Base-by-base conservation (phyloP, 2,329 filamentous ascomycete species). In the Pseudogymnoascus sp. region DNA sequence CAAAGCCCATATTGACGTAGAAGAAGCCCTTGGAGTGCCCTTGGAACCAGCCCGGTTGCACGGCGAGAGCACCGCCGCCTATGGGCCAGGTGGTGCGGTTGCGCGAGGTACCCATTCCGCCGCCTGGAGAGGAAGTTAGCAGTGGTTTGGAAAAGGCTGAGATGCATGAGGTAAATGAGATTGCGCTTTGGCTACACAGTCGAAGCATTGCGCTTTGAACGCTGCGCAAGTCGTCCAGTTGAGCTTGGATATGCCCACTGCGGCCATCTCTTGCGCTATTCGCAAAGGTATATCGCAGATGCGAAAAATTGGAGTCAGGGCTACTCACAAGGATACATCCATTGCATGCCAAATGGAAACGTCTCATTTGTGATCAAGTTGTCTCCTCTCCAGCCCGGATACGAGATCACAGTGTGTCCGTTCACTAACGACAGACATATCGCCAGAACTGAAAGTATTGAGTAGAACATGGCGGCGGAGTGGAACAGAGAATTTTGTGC, bases 11-110 rank as follows among this genome's bases (percentile, higher is more conserved):
- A 78, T 97, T 97, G 77, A 97, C 80, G 77, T 96, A 96, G 73
- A 96, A 82, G 70, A 91, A 84, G 16, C 92, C 93, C 5, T 85
- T 87, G 37, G 83, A 75, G 75, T 97, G 94, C 67, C 94, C 94
- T 64, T 87, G 86, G 79, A 97, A 97, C 94, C 94, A 97, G 71
- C 93, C 94, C 0, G 94, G 94, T 73, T 97, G 93, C 70, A 97
- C 82, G 60, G 91, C 84, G 65, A 99, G 72, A n/a, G 92, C 91
- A 66, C 94, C 94, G 69, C 94, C 94, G 31, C 78, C 84, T 60
- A 91, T 82, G 14, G 94, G 92, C 94, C 94, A 97, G 77, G 88
- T 90, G 12, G 94, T 96, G 66, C 93, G 86, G 77, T 99, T 97
- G 50, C 77, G 81, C 0, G 90, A 89, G 38, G 84, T 83, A 56